Percentiles rank a stretch among this genome's conserved stretches.
Evolutionary conservation across 2,329 filamentous ascomycete genomes (phyloP).

Genomic region (Penicillium corylophilum): DNA sequence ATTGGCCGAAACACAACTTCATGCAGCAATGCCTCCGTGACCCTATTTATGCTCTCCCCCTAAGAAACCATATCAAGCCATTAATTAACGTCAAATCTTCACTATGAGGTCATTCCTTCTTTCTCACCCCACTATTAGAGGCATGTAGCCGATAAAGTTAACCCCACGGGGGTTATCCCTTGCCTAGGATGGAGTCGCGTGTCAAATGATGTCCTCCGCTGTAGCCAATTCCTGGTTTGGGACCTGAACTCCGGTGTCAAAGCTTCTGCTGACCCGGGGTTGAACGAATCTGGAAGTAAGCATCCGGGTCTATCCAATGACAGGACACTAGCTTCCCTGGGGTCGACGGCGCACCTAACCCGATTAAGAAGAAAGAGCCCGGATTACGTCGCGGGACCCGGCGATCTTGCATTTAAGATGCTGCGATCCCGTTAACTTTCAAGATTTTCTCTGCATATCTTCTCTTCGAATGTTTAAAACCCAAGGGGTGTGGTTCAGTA

Average conservation of each 20-base stretch:
- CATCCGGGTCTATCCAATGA: constrained; percentile 6
- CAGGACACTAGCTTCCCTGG: background rate
- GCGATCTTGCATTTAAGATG: background rate
- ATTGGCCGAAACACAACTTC: constrained; percentile 22
- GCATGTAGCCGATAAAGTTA: background rate
- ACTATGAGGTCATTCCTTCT: background rate
- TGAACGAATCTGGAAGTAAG: constrained; percentile 7
- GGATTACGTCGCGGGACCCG: constrained; percentile 6
- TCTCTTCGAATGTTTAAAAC: background rate
- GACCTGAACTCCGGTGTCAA: background rate
- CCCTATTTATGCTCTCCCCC: background rate
- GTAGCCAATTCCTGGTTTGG: background rate
- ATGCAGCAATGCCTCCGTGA: constrained; percentile 24
- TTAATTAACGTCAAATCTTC: background rate
- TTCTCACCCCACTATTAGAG: background rate
- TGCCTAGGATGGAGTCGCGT: background rate
- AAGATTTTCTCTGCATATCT: background rate
- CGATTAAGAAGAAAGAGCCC: constrained; percentile 17
- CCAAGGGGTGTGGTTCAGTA: background rate
- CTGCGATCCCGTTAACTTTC: background rate
- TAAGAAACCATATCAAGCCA: background rate
- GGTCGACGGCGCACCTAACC: constrained; percentile 8
- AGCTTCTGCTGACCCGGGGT: background rate
- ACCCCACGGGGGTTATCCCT: background rate
- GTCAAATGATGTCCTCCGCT: background rate